Evolutionary conservation across 371 early-diverging fungal species (phyloP).

Genomic region (Dinochytrium kinnereticum): DNA sequence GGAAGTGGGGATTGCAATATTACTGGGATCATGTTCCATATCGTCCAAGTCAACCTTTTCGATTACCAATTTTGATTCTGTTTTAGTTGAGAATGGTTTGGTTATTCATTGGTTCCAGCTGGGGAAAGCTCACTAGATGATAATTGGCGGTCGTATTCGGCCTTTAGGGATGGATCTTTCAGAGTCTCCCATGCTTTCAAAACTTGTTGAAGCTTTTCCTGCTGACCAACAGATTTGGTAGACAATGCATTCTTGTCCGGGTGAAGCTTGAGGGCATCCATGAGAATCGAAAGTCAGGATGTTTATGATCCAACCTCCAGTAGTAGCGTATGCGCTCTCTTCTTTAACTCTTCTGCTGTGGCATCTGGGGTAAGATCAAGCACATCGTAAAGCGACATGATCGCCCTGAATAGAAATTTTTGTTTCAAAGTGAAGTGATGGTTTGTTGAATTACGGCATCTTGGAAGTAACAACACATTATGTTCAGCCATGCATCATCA

Average conservation of each 20-base stretch:
- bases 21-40: conserved; percentile 2
- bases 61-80: not conserved
- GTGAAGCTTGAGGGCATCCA: not conserved
- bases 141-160: not conserved
- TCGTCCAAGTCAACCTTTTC: conserved; percentile 1
- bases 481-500: conserved; percentile 76
- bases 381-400: not conserved
- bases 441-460: not conserved
- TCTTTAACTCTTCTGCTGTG: not conserved
- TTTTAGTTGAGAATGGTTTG: not conserved
- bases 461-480: too few relatives aligned
- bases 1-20: too few relatives aligned
- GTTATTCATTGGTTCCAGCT: too few relatives aligned
- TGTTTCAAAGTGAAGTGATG: not conserved
- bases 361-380: not conserved
- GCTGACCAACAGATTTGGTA: not conserved
- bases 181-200: not conserved
- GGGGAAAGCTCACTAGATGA: not conserved
- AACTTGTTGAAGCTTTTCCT: not conserved
- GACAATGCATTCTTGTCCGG: not conserved
- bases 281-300: not conserved
- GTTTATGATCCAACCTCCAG: not conserved
- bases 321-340: not conserved
- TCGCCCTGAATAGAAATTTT: not conserved
- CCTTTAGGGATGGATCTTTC: not conserved